A percentile compares a stretch with the other conserved stretches of the same genome.
Conservation (phyloP, 768 basidiomycete genomes). For the Coprinopsis strossmayeri region DNA sequence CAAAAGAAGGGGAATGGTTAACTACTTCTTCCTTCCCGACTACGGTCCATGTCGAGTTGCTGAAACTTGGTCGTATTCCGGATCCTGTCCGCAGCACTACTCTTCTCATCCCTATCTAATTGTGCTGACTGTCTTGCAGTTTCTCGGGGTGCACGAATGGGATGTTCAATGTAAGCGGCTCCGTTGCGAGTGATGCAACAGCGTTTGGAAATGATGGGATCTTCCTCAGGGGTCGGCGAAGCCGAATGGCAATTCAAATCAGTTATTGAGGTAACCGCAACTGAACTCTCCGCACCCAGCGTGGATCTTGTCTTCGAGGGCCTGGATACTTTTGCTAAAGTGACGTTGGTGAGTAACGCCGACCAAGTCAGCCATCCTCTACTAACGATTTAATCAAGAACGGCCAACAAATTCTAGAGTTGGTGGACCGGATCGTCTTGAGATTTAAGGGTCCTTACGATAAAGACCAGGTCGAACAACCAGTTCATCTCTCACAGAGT, state of each 20-base stretch:
- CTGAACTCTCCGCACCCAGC: slow-evolving; percentile 39
- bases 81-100: slow-evolving; percentile 84
- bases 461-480: slow-evolving; percentile 52
- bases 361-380: not conserved
- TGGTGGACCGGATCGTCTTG: slow-evolving; percentile 12
- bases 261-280: slow-evolving; percentile 43
- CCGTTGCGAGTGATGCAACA: not conserved
- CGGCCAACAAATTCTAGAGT: slow-evolving; percentile 61
- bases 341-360: slow-evolving; percentile 49
- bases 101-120: slow-evolving; percentile 5
- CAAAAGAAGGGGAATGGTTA: slow-evolving; percentile 63
- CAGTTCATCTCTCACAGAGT: slow-evolving; percentile 79
- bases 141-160: slow-evolving; percentile 77
- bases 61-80: slow-evolving; percentile 66
- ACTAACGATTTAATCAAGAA: slow-evolving; percentile 46
- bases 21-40: slow-evolving; percentile 66
- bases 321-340: slow-evolving; percentile 80
- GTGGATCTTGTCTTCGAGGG: slow-evolving; percentile 86
- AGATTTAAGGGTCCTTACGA: not conserved
- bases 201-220: not conserved
- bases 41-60: slow-evolving; percentile 79
- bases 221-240: slow-evolving; percentile 76
- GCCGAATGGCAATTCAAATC: slow-evolving; percentile 80
- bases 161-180: slow-evolving; percentile 74
- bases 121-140: slow-evolving; percentile 33